Base-by-base conservation (phyloP, 2,329 filamentous ascomycete genomes). In the Pestalotiopsis sp. region DNA sequence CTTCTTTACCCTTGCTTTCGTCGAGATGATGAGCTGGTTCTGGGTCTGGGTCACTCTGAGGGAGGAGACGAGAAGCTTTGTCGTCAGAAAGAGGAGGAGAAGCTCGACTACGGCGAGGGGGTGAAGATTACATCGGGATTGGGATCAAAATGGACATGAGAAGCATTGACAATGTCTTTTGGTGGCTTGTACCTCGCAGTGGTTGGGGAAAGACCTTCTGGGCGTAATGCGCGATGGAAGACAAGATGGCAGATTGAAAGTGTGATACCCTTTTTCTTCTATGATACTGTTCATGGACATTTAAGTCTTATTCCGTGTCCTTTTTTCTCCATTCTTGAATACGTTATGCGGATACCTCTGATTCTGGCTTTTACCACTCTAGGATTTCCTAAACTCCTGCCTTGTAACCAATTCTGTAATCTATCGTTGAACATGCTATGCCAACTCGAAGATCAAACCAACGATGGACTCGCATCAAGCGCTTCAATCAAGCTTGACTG, bases 1-100 rank as follows among this genome's bases (percentile, higher is more conserved):
- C 55, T 89, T 97, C 55, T 97, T 98, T 77, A 90, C 92, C 0
- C 96, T 94, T 80, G 90, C 90, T 9, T 96, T 97, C 75, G 77
- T 97, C 76, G 95, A 98, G 83, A 88, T 93, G 78, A 85, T 93
- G 72, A 87, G 88, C 70, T 97, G 94, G 93, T 94, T 97, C 80
- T 97, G 94, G 94, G 90, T 89, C 27, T 93, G 90, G 85, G 85
- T 91, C 38, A 92, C 89, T 4, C 79, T 94, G 74, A 84, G 89
- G 65, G 92, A 94, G 75, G 92, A 94, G 82, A 76, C 81, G n/a
- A 71, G 74, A 4, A 80, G 78, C 23, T 76, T 87, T 2, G 68
- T 83, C 11, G 74, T 75, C 7, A 81, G 80, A 71, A 82, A 83
- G 76, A 77, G 76, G 25, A 78, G 75, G 71, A 77, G 76, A 69